Conservation (phyloP, 2,329 filamentous ascomycete genomes). For the Sphaerulina vaccinii region DNA sequence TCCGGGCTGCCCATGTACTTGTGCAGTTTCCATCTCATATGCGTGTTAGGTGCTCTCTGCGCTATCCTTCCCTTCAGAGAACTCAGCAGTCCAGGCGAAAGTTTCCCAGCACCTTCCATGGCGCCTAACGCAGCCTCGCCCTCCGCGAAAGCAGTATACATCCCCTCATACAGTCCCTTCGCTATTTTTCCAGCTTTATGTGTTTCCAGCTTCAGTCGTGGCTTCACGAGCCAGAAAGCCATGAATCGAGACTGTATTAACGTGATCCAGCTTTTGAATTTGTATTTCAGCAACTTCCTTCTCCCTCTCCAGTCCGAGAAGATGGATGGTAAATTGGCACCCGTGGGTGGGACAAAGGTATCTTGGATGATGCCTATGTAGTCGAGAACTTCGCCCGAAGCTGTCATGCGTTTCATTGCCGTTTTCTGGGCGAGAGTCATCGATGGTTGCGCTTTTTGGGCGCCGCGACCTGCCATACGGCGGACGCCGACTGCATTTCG, state of each 20-base stretch:
- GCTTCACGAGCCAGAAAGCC: slow-evolving; percentile 20
- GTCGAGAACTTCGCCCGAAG: slow-evolving; percentile 33
- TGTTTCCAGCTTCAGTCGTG: slow-evolving; percentile 30
- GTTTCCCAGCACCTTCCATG: slow-evolving; percentile 23
- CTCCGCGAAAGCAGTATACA: slow-evolving; percentile 50
- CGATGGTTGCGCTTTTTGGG: slow-evolving; percentile 39
- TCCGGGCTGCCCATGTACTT: slow-evolving; percentile 29
- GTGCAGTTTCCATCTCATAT: slow-evolving; percentile 34
- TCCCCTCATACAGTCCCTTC: slow-evolving; percentile 43
- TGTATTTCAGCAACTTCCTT: slow-evolving; percentile 10
- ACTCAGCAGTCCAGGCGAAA: slow-evolving; percentile 27
- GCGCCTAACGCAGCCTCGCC: slow-evolving; percentile 34
- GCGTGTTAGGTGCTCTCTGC: slow-evolving; percentile 38
- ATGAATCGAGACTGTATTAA: slow-evolving; percentile 7
- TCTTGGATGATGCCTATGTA: slow-evolving; percentile 48
- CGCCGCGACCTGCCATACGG: slow-evolving; percentile 11
- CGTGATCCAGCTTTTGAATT: slow-evolving; percentile 1
- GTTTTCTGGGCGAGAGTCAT: slow-evolving; percentile 38
- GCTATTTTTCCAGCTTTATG: slow-evolving; percentile 40
- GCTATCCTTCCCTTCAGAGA: slow-evolving; percentile 37
- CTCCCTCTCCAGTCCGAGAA: slow-evolving; percentile 12
- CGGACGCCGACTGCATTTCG: slow-evolving; percentile 7
- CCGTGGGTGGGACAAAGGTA: slow-evolving; percentile 35
- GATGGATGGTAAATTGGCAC: slow-evolving; percentile 27
- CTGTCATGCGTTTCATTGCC: slow-evolving; percentile 33